Percentiles rank a stretch among this genome's conserved stretches.
phyloP scores from a whole-genome alignment of 768 basidiomycete genomes.

The Lyophyllum semitale region DNA sequence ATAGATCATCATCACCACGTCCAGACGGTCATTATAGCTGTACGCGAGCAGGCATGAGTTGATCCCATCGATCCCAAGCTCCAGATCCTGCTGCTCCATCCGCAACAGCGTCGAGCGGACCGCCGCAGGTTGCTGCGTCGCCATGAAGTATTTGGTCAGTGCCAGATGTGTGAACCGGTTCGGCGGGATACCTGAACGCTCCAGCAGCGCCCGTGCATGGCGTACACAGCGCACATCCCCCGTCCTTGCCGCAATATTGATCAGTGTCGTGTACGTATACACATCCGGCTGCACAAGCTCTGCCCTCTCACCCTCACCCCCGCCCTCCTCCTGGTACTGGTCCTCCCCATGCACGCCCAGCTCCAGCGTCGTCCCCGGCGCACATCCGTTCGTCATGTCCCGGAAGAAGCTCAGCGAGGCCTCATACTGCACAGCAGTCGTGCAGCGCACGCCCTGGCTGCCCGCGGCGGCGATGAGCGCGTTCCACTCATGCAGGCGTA shows the following conservation, averaged over 20 bases:
- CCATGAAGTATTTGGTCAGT: constrained; percentile 57
- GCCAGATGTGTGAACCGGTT: constrained; percentile 65
- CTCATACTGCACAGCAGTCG: constrained; percentile 57
- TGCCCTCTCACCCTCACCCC: constrained; percentile 6
- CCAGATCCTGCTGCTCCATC: constrained; percentile 51
- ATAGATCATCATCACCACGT: constrained; percentile 64
- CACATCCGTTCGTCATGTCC: constrained; percentile 53
- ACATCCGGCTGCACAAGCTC: constrained; percentile 55
- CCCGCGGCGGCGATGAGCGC: constrained; percentile 68
- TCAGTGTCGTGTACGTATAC: constrained; percentile 67
- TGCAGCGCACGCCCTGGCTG: constrained; percentile 60
- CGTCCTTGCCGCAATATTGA: constrained; percentile 63
- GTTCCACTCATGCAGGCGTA: constrained; percentile 78
- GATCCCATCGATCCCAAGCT: constrained; percentile 63
- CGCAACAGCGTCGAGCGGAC: constrained; percentile 56
- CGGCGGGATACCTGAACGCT: constrained; percentile 52
- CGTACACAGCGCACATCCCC: constrained; percentile 41
- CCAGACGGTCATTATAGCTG: constrained; percentile 49
- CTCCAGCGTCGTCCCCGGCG: constrained; percentile 39
- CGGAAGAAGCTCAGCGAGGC: constrained; percentile 59
- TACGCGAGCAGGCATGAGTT: constrained; percentile 77
- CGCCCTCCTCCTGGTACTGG: constrained; percentile 12
- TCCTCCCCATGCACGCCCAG: constrained; percentile 7
- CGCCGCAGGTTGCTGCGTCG: constrained; percentile 46
- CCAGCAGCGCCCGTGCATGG: constrained; percentile 56